Conservation (phyloP, 305 asterid species). For the Fraxinus velutina region DNA sequence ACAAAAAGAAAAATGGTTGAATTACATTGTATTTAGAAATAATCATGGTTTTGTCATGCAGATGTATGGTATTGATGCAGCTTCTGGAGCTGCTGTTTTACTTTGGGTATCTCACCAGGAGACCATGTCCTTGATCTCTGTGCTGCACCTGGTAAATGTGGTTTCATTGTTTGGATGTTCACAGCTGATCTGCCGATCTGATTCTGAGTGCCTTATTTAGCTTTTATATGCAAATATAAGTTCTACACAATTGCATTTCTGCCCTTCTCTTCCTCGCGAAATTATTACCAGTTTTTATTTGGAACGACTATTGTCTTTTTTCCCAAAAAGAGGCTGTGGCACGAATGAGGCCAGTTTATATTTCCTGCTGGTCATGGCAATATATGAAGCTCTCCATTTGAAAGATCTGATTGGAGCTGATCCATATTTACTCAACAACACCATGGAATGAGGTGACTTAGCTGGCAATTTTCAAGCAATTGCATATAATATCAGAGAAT, state of each 20-base stretch:
- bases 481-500: background rate
- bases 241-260: background rate
- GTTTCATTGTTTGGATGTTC: conserved; percentile 9
- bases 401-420: background rate
- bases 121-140: conserved; percentile 92
- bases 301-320: background rate
- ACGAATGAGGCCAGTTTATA: background rate
- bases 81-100: conserved; percentile 93
- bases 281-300: background rate
- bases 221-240: background rate
- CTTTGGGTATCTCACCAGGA: conserved; percentile 63
- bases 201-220: background rate
- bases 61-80: conserved; percentile 97
- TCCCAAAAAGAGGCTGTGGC: background rate
- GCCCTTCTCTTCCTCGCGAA: background rate
- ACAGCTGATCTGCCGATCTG: background rate
- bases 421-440: background rate
- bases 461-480: background rate
- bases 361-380: background rate
- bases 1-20: background rate
- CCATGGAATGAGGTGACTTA: background rate
- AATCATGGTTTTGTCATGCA: conserved; percentile 27
- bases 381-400: background rate
- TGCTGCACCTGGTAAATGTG: conserved; percentile 78
- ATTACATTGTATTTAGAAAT: background rate